Conservation (phyloP, 2,329 filamentous ascomycete genomes). For the Fusarium begoniae region DNA sequence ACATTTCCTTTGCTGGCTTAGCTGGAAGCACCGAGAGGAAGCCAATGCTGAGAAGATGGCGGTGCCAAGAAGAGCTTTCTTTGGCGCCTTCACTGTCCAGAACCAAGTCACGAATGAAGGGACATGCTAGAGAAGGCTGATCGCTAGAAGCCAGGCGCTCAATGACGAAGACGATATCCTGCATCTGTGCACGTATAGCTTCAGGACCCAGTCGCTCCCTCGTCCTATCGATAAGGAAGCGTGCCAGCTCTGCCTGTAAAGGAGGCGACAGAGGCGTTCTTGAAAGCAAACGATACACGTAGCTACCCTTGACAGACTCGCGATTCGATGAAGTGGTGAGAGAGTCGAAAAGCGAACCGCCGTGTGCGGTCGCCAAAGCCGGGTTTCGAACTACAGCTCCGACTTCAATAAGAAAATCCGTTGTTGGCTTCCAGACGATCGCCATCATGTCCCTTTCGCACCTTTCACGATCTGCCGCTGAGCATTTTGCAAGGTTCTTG, state of each 20-base stretch:
- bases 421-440: conserved; percentile 46
- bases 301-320: conserved; percentile 9
- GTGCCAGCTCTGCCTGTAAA: conserved; percentile 30
- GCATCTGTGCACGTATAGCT: conserved; percentile 23
- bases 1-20: conserved; percentile 37
- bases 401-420: conserved; percentile 38
- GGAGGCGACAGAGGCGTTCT: background rate
- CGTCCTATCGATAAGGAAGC: conserved; percentile 32
- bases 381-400: conserved; percentile 31
- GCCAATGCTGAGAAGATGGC: conserved; percentile 39
- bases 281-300: conserved; percentile 19
- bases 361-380: background rate
- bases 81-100: conserved; percentile 37
- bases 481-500: background rate
- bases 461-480: background rate
- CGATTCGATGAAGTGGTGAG: background rate
- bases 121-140: conserved; percentile 43
- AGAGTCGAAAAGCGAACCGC: background rate
- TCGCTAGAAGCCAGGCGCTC: conserved; percentile 41
- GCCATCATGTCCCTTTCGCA: conserved; percentile 13
- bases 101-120: conserved; percentile 44
- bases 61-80: conserved; percentile 47
- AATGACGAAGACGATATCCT: conserved; percentile 27
- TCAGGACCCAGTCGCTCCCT: conserved; percentile 16
- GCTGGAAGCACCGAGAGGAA: conserved; percentile 44